phyloP scores from a whole-genome alignment of 257 asterid genomes.

The Rehmannia glutinosa region DNA sequence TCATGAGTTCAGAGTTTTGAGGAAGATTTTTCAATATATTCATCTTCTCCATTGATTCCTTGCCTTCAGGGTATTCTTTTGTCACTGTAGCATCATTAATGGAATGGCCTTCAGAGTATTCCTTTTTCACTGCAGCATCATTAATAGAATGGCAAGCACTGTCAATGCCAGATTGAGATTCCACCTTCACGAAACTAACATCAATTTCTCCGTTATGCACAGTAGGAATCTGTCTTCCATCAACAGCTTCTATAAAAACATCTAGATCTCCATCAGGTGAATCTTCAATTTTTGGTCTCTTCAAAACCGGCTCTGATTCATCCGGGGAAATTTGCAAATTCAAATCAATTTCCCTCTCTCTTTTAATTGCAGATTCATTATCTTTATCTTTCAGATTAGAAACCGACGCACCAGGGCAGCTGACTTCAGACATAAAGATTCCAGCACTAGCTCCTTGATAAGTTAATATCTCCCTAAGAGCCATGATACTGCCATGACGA shows the following conservation, averaged over 20 bases:
- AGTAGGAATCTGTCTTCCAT: constrained; percentile 31
- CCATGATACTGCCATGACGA: constrained; percentile 99
- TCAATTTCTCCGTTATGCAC: constrained; percentile 48
- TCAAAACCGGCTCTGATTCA: constrained; percentile 57
- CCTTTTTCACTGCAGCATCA: constrained; percentile 31
- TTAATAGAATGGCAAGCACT: constrained; percentile 24
- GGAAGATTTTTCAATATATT: constrained; percentile 46
- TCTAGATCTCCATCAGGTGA: constrained; percentile 39
- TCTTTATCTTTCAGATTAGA: constrained; percentile 35
- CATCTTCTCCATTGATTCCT: constrained; percentile 44
- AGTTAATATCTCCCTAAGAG: constrained; percentile 93
- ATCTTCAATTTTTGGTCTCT: constrained; percentile 77
- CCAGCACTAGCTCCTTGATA: constrained; percentile 97
- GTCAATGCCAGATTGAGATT: constrained; percentile 43
- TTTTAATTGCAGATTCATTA: constrained; percentile 36
- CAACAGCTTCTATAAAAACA: constrained; percentile 40
- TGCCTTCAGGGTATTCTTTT: constrained; percentile 37
- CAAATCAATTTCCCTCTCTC: constrained; percentile 71
- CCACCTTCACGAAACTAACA: constrained; percentile 42
- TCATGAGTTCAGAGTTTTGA: constrained; percentile 64
- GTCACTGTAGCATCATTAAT: constrained; percentile 25
- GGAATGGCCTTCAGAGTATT: constrained; percentile 31
- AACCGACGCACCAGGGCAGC: constrained; percentile 25
- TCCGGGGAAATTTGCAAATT: constrained; percentile 57
- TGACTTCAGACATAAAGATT: constrained; percentile 56